Conservation (phyloP, 1,284 basidiomycete genomes). For the Austroboletus niveus region DNA sequence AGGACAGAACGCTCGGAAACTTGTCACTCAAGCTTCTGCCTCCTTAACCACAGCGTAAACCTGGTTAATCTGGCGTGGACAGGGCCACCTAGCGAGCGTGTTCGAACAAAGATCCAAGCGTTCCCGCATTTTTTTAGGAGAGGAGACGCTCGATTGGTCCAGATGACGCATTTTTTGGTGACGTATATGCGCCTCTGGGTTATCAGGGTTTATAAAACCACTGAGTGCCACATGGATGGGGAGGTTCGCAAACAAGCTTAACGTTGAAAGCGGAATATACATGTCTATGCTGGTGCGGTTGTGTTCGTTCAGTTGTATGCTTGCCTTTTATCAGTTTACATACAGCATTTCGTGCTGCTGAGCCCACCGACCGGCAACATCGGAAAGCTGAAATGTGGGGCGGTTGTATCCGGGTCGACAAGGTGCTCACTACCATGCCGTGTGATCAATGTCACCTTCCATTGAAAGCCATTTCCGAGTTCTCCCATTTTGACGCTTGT, state of each 20-base stretch:
- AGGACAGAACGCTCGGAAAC: slow-evolving; percentile 3
- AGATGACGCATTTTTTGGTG: background rate
- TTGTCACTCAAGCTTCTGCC: slow-evolving; percentile 2
- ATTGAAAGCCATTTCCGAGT: too few species aligned
- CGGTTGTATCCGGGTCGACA: too few species aligned
- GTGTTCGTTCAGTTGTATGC: background rate
- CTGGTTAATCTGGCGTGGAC: slow-evolving; percentile 8
- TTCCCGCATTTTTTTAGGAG: background rate
- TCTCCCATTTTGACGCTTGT: too few species aligned
- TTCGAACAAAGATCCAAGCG: slow-evolving; percentile 6
- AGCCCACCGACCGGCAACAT: too few species aligned
- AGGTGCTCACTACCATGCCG: too few species aligned
- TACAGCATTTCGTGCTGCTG: too few species aligned
- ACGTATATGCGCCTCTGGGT: background rate
- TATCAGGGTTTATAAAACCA: background rate
- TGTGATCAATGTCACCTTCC: too few species aligned
- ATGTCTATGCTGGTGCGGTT: background rate
- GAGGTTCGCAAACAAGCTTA: background rate
- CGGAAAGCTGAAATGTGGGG: too few species aligned
- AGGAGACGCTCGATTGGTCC: too few species aligned
- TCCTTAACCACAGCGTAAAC: slow-evolving; percentile 2
- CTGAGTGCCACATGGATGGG: background rate
- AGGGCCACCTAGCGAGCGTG: slow-evolving; percentile 8
- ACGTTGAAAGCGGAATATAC: background rate
- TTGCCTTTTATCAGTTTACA: background rate